Base-by-base conservation (phyloP, 345 rosid species). In the Aquilaria sinensis region DNA sequence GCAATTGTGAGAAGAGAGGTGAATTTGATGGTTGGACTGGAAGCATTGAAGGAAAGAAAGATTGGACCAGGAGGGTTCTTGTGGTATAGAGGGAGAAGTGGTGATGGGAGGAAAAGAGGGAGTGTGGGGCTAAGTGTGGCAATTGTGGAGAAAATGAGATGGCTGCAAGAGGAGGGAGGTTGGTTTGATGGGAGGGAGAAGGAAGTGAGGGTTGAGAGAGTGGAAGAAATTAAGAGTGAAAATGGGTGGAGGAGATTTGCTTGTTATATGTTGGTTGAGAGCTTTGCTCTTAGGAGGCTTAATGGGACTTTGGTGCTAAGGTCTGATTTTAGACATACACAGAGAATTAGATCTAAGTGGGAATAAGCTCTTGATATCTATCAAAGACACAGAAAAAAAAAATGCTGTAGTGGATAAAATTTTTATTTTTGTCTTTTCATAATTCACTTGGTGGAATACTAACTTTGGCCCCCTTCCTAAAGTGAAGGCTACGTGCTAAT, bases 141-240 rank as follows among this genome's bases (percentile, higher is more conserved):
- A 23, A 81, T 82, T n/a, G 81, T 78, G 51, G 92, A 87, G 73
- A 90, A 82, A 53, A 87, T 87, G 87, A 83, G 63, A 72, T 79
- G 84, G 85, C 66, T 78, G 56, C 70, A 75, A 74, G 90, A 83
- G 77, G 80, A 70, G 67, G 95, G 90, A 71, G 97, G 90, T 10
- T 85, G 88, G 86, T 70, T 73, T 53, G 72, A 57, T 14, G 83
- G 81, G 52, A 77, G 70, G 33, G 81, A 78, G 64, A 83, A 58
- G n/a, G 71, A 62, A 57, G 85, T 67, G 72, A 77, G 74, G 67
- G 78, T 85, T n/a, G 81, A 83, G 65, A 80, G 77, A 70, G 77
- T 56, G 45, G 88, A 78, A 62, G 68, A 66, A 70, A 31, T 66
- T 53, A 53, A 47, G 32, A 64, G 75, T 68, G 78, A 62, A 33